These are phyloP conservation scores for Biscutella laevigata DNA, from an alignment of 441 rosid genomes.

Conservation along the genomic window DNA sequence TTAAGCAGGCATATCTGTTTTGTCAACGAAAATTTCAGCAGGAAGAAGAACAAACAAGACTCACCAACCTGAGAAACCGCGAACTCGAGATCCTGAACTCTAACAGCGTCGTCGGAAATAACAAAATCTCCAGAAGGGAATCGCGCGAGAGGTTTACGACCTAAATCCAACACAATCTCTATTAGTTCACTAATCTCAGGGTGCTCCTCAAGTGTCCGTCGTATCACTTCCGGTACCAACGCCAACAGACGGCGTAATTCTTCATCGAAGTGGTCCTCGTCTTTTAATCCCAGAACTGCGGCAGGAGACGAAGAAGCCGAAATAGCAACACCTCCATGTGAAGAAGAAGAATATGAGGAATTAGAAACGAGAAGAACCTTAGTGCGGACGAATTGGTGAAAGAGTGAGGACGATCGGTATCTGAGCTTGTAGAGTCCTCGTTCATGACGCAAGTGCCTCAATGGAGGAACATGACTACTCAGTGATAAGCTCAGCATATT, in stretches of 20 bases:
- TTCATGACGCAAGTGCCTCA: constrained; percentile 18
- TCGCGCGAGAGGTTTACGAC: constrained; percentile 77
- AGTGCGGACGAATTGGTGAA: background rate
- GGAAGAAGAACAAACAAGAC: background rate
- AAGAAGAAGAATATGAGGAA: constrained; percentile 19
- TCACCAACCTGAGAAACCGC: constrained; percentile 65
- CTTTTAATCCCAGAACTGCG: constrained; percentile 1
- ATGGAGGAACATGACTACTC: constrained; percentile 29
- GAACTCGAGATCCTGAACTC: constrained; percentile 41
- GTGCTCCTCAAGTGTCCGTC: constrained; percentile 46
- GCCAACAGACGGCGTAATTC: constrained; percentile 68
- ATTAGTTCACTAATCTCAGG: constrained; percentile 49
- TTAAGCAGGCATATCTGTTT: constrained; percentile 6
- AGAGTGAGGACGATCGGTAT: background rate
- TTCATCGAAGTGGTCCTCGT: constrained; percentile 37
- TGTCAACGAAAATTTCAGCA: background rate
- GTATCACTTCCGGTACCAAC: constrained; percentile 62
- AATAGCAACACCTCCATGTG: constrained; percentile 9
- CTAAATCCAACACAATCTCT: constrained; percentile 87
- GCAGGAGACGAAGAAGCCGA: constrained; percentile 25
- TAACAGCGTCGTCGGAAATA: constrained; percentile 49
- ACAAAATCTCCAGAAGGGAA: constrained; percentile 81
- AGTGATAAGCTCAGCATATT: constrained; percentile 29
- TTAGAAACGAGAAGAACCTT: background rate
- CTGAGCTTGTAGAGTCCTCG: constrained; percentile 13